Evolutionary conservation across 2,329 filamentous ascomycete species (phyloP).

Genomic region (Alternaria consortialis): DNA sequence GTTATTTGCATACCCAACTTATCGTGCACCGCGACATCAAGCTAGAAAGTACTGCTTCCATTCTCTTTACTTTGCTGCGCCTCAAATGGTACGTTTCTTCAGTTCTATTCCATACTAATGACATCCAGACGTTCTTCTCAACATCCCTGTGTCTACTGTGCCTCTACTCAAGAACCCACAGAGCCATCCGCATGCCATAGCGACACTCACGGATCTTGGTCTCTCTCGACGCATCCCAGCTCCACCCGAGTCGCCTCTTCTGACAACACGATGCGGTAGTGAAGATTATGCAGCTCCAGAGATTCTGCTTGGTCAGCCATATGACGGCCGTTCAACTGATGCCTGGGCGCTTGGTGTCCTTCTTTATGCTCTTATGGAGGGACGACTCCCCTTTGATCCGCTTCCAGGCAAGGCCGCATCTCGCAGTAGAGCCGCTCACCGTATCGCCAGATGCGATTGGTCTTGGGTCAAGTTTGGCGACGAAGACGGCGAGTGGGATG

Average conservation of each 20-base stretch:
- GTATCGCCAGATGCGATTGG: slow-evolving; percentile 97
- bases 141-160: slow-evolving; percentile 75
- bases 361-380: slow-evolving; percentile 91
- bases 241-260: slow-evolving; percentile 78
- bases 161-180: slow-evolving; percentile 72
- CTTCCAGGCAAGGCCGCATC: slow-evolving; percentile 80
- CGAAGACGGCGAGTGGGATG: slow-evolving; percentile 86
- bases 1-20: slow-evolving; percentile 81
- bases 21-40: slow-evolving; percentile 99
- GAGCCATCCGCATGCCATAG: slow-evolving; percentile 80
- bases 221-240: slow-evolving; percentile 82
- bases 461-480: slow-evolving; percentile 88
- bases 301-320: slow-evolving; percentile 92
- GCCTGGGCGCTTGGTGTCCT: slow-evolving; percentile 95
- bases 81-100: slow-evolving; percentile 31
- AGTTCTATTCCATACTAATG: slow-evolving; percentile 41
- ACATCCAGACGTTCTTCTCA: slow-evolving; percentile 83
- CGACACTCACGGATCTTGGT: slow-evolving; percentile 90
- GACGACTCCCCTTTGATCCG: slow-evolving; percentile 91
- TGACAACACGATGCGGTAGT: slow-evolving; percentile 93
- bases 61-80: slow-evolving; percentile 20
- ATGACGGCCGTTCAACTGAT: slow-evolving; percentile 90
- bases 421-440: slow-evolving; percentile 81
- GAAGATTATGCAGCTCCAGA: slow-evolving; percentile 98
- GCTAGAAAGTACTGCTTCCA: slow-evolving; percentile 79